Evolutionary conservation across 139 green algal genomes (phyloP).

Genomic region (Micromonas commoda): DNA sequence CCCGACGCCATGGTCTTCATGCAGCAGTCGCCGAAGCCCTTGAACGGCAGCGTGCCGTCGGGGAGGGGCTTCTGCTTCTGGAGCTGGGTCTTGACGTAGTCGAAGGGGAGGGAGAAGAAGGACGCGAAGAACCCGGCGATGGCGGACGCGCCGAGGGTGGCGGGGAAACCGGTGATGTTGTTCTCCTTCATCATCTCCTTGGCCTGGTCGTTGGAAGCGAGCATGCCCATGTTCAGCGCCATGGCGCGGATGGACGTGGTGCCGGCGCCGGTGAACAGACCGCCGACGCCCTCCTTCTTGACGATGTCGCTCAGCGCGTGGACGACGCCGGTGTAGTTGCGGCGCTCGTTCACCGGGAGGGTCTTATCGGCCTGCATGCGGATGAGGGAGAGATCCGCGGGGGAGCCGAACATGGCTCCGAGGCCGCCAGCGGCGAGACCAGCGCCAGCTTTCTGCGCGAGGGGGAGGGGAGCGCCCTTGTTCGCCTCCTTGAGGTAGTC

Average conservation of each 20-base stretch:
- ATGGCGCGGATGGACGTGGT: conserved; percentile 94
- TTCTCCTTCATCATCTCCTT: conserved; percentile 77
- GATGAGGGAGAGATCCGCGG: conserved; percentile 93
- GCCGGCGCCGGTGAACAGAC: conserved; percentile 63
- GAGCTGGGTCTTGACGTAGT: conserved; percentile 97
- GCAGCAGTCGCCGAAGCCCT: conserved; percentile 77
- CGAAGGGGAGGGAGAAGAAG: conserved; percentile 85
- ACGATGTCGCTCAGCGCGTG: conserved; percentile 56
- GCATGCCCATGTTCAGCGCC: conserved; percentile 99
- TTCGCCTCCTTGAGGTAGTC: conserved; percentile 32
- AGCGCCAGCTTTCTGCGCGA: conserved; percentile 41
- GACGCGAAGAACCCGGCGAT: conserved; percentile 88
- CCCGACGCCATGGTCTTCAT: conserved; percentile 62
- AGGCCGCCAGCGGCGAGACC: conserved; percentile 87
- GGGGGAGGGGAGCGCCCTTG: conserved; percentile 34
- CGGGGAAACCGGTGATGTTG: conserved; percentile 24
- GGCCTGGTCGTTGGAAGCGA: conserved; percentile 96
- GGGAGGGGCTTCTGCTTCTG: conserved; percentile 81
- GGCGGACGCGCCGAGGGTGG: conserved; percentile 33
- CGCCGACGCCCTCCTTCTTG: conserved; percentile 44
- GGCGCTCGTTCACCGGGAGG: conserved; percentile 68
- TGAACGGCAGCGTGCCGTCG: conserved; percentile 85
- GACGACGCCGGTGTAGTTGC: conserved; percentile 84
- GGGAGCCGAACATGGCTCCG: conserved; percentile 86
- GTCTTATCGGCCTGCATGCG: conserved; percentile 87